phyloP scores from a whole-genome alignment of 2,329 filamentous ascomycete species.

The Fusarium mangiferae region DNA sequence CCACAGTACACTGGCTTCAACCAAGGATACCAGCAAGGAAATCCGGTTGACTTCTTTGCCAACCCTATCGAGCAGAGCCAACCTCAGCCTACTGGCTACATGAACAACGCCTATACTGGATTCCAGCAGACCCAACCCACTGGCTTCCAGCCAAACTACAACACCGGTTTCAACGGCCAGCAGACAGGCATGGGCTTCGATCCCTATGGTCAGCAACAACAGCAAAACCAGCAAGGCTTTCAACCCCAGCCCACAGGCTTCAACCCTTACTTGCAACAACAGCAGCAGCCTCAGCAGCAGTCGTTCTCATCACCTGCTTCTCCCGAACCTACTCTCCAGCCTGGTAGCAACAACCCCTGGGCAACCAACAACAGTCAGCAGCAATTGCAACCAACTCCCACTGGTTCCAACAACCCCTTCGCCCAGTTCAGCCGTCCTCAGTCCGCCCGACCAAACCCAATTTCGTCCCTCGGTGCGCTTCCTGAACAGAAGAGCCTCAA shows the following conservation, averaged over 20 bases:
- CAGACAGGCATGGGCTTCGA: constrained; percentile 77
- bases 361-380: constrained; percentile 71
- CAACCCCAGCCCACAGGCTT: constrained; percentile 64
- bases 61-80: constrained; percentile 87
- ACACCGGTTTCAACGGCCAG: constrained; percentile 70
- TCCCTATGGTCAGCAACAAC: constrained; percentile 65
- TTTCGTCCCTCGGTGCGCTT: constrained; percentile 78
- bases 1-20: constrained; percentile 90
- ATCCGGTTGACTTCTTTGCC: constrained; percentile 95
- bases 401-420: constrained; percentile 98
- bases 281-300: constrained; percentile 53
- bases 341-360: constrained; percentile 96
- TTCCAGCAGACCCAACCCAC: constrained; percentile 60
- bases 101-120: constrained; percentile 66
- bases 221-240: constrained; percentile 55
- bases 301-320: constrained; percentile 54
- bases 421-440: constrained; percentile 76
- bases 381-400: constrained; percentile 81
- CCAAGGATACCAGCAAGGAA: constrained; percentile 97
- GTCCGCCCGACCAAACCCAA: constrained; percentile 60
- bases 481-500: constrained; percentile 85
- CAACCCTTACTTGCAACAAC: constrained; percentile 60
- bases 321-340: constrained; percentile 72
- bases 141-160: constrained; percentile 68
- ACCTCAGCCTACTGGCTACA: constrained; percentile 81